Evolutionary conservation across 139 green algal genomes (phyloP), one percentile per base, ranked within the genome.

Genomic region (Prasinococcaceae sp.): DNA sequence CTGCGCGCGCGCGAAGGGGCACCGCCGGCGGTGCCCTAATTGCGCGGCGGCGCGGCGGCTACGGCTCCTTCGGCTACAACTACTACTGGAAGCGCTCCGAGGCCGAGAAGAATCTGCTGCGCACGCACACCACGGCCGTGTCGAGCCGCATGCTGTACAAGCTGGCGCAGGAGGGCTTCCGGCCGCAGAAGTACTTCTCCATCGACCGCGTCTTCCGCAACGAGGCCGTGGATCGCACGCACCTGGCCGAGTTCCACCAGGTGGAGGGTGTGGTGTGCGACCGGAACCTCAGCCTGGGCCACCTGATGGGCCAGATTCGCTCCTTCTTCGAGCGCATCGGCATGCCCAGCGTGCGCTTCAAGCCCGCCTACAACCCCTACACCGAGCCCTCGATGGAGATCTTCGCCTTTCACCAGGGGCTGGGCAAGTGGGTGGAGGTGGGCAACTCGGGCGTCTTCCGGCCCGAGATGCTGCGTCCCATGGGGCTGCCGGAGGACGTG

Each of bases 341-440:
- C n/a, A 82, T 99, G 46, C 79, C 70, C 25, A 81, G 93, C 70
- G 70, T 99, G 60, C 76, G 85, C 46, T 99, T 99, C 84, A 99
- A 99, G 82, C 92, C 92, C 29, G 92, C 92, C 9, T 99, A 82
- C 80, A 99, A 99, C 78, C 92, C 92, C 22, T 99, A 99, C 77
- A 99, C 92, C 4, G 92, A 99, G 66, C 92, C 92, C 4, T 82
- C 55, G 70, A 97, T 97, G 90, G 92, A 99, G 73, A 97, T 99
- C 67, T 97, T 99, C 77, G 50, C 49, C 37, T 98, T 94, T 68
- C 88, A 81, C 8, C 69, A 90, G 68, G 72, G 92, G 74, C 81
- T 96, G 25, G 75, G 69, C 36, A 95, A 97, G 70, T 97, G 88
- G 90, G 93, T 99, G 63, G 90, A 99, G 79, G 80, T 97, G 30